phyloP scores from a whole-genome alignment of 192 early-diverging fungal genomes.

The Martensiomyces pterosporus region DNA sequence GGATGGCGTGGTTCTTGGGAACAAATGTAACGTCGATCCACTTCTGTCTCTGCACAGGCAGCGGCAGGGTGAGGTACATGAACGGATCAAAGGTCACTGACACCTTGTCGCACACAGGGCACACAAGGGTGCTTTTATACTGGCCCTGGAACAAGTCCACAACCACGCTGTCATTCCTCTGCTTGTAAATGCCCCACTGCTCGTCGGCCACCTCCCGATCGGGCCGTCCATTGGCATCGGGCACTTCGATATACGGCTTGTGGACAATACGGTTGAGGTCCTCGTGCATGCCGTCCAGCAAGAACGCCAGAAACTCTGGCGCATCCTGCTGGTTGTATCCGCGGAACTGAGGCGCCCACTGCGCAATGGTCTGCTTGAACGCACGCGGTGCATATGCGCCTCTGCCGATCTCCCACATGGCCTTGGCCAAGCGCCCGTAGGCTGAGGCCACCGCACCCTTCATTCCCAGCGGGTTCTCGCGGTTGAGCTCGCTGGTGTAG shows the following conservation, averaged over 20 bases:
- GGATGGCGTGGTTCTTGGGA: slow-evolving; percentile 22
- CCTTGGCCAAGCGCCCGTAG: slow-evolving; percentile 62
- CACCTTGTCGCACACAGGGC: slow-evolving; percentile 50
- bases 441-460: slow-evolving; percentile 64
- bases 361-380: slow-evolving; percentile 66
- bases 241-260: slow-evolving; percentile 75
- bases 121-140: slow-evolving; percentile 59
- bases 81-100: slow-evolving; percentile 83
- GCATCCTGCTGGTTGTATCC: slow-evolving; percentile 85
- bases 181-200: slow-evolving; percentile 70
- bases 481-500: slow-evolving; percentile 62
- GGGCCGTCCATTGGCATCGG: slow-evolving; percentile 64
- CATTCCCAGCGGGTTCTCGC: slow-evolving; percentile 71
- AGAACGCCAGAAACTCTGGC: slow-evolving; percentile 75
- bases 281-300: slow-evolving; percentile 84
- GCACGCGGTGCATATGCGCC: slow-evolving; percentile 64
- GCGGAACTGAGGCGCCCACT: slow-evolving; percentile 51
- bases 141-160: slow-evolving; percentile 76
- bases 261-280: slow-evolving; percentile 77
- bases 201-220: slow-evolving; percentile 66
- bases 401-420: slow-evolving; percentile 56
- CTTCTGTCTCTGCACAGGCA: slow-evolving; percentile 67
- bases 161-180: slow-evolving; percentile 76
- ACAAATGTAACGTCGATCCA: slow-evolving; percentile 52
- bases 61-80: slow-evolving; percentile 71